phyloP scores from a whole-genome alignment of 2,329 filamentous ascomycete genomes.

The Fusarium tricinctum region DNA sequence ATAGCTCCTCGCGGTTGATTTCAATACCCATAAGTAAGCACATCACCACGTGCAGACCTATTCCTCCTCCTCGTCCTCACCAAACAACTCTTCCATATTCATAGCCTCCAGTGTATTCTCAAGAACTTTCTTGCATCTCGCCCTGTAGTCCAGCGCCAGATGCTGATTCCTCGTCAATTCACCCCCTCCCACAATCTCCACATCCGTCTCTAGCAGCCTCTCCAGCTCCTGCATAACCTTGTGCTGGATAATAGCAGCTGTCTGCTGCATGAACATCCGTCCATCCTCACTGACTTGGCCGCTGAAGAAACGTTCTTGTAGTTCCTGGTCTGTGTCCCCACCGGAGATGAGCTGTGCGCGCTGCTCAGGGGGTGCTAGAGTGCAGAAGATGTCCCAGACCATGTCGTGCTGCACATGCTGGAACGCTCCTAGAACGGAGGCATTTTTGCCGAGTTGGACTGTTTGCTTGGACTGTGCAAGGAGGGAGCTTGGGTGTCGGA shows the following conservation, averaged over 20 bases:
- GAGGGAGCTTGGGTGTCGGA: constrained; percentile 63
- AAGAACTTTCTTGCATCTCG: constrained; percentile 64
- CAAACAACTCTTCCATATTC: constrained; percentile 51
- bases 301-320: constrained; percentile 50
- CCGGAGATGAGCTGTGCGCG: constrained; percentile 48
- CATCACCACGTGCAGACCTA: constrained; percentile 1
- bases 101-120: constrained; percentile 60
- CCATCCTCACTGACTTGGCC: constrained; percentile 51
- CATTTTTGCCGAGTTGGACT: constrained; percentile 48
- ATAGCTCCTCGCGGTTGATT: constrained; percentile 57
- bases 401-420: constrained; percentile 67
- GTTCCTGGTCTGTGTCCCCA: constrained; percentile 49
- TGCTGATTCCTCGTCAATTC: constrained; percentile 61
- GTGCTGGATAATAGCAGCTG: constrained; percentile 59
- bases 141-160: constrained; percentile 64
- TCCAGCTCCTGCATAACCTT: constrained; percentile 61
- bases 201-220: constrained; percentile 62
- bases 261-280: constrained; percentile 52
- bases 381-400: constrained; percentile 63
- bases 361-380: constrained; percentile 55
- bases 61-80: constrained; percentile 37
- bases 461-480: constrained; percentile 59
- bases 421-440: constrained; percentile 57
- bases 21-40: constrained; percentile 48
- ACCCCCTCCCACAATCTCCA: constrained; percentile 58